These are phyloP conservation scores for Trichoderma atroviride DNA, from an alignment of 2,329 filamentous ascomycete genomes.

Conservation along the genomic window DNA sequence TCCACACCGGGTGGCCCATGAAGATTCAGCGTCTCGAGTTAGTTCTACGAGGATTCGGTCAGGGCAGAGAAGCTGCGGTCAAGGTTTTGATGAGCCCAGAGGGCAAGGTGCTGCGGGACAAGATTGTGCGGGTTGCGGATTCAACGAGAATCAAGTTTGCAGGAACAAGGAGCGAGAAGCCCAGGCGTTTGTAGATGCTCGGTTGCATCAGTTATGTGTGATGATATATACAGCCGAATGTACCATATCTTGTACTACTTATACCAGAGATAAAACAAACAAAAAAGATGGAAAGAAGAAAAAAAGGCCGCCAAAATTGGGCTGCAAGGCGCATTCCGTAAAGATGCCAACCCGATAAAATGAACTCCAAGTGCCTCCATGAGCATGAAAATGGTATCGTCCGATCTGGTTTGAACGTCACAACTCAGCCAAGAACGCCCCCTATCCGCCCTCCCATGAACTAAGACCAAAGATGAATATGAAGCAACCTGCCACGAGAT, in stretches of 20 bases:
- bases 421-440: slow-evolving; percentile 33
- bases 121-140: slow-evolving; percentile 81
- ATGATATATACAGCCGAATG: slow-evolving; percentile 31
- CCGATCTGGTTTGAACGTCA: slow-evolving; percentile 29
- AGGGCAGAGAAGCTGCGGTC: slow-evolving; percentile 82
- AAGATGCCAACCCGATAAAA: slow-evolving; percentile 1
- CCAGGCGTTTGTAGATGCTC: slow-evolving; percentile 67
- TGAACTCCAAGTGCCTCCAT: slow-evolving; percentile 12
- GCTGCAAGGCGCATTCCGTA: slow-evolving; percentile 7
- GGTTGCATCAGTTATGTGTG: slow-evolving; percentile 18
- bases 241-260: slow-evolving; percentile 43
- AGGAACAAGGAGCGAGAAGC: slow-evolving; percentile 82
- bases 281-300: slow-evolving; percentile 9
- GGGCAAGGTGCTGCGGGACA: slow-evolving; percentile 71
- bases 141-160: slow-evolving; percentile 92
- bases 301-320: slow-evolving; percentile 2
- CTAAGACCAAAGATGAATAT: slow-evolving; percentile 14
- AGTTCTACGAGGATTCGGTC: slow-evolving; percentile 80
- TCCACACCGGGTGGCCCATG: slow-evolving; percentile 76
- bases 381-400: slow-evolving; percentile 35
- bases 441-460: neutral
- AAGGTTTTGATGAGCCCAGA: slow-evolving; percentile 89
- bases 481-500: neutral
- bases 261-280: slow-evolving; percentile 32
- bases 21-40: slow-evolving; percentile 80